A percentile compares a stretch with the other conserved stretches of the same genome.
Conservation (phyloP, 306 rosid species). For the Citrullus colocynthis region DNA sequence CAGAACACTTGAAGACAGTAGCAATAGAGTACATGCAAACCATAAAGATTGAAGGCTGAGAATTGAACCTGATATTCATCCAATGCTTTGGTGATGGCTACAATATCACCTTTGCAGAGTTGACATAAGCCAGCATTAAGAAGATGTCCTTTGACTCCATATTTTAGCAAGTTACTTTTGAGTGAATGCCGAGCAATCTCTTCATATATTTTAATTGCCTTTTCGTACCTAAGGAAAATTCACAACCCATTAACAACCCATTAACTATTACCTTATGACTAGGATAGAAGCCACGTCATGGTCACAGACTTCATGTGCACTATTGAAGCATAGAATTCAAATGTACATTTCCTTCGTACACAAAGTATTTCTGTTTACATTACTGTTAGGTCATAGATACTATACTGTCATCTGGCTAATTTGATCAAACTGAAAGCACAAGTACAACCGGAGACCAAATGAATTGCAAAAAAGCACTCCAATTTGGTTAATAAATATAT, state of each 20-base stretch:
- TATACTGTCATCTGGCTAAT: not conserved
- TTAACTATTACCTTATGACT: not conserved
- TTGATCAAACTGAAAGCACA: not conserved
- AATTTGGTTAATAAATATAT: not conserved
- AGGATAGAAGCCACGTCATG: not conserved
- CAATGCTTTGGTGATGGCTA: slow-evolving; percentile 77
- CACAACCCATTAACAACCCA: not conserved
- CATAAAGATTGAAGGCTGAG: slow-evolving; percentile 10
- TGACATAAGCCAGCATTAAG: slow-evolving; percentile 97
- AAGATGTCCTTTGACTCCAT: slow-evolving; percentile 95
- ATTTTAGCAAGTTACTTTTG: slow-evolving; percentile 74
- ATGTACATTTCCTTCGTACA: not conserved
- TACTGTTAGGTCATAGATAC: not conserved
- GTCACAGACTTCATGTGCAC: not conserved
- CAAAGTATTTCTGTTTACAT: not conserved
- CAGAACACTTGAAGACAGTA: not conserved
- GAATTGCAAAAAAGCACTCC: not conserved
- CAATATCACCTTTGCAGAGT: slow-evolving; percentile 73
- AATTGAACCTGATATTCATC: slow-evolving; percentile 66
- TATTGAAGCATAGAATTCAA: not conserved
- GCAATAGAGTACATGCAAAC: not conserved
- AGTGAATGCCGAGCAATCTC: slow-evolving; percentile 83
- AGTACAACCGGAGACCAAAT: not conserved
- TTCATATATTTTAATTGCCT: slow-evolving; percentile 71
- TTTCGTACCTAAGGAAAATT: slow-evolving; percentile 49